Conservation (phyloP, 768 basidiomycete genomes). For the Kwoniella sp. region DNA sequence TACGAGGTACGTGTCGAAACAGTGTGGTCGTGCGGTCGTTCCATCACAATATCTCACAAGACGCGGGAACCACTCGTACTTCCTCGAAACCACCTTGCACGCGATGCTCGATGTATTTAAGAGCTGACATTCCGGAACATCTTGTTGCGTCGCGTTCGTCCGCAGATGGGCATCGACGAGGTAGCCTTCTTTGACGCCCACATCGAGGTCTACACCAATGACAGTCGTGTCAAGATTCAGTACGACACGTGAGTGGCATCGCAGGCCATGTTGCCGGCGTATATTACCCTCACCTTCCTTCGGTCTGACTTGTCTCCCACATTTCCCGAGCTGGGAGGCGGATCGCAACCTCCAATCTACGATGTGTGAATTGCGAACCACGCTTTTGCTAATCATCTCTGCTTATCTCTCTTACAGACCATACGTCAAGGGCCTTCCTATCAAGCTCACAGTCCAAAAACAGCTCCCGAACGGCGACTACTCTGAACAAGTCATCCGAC, state of each 20-base stretch:
- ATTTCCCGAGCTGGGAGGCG: too few species aligned
- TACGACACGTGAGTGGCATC: conserved; percentile 35
- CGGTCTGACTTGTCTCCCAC: neutral
- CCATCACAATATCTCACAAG: conserved; percentile 1
- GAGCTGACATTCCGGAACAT: too few species aligned
- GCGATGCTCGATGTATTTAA: too few species aligned
- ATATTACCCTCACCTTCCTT: neutral
- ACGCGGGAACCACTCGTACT: too few species aligned
- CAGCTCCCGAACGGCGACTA: conserved; percentile 33
- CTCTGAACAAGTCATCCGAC: conserved; percentile 41
- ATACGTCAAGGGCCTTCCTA: conserved; percentile 53
- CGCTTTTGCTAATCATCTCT: neutral
- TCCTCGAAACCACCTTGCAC: too few species aligned
- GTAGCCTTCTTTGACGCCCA: conserved; percentile 52
- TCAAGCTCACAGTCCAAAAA: conserved; percentile 36
- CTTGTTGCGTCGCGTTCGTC: neutral
- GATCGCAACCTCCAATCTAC: too few species aligned
- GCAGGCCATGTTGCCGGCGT: neutral
- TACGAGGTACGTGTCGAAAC: conserved; percentile 52
- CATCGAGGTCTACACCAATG: conserved; percentile 50
- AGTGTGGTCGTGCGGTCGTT: neutral
- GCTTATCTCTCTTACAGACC: conserved; percentile 24
- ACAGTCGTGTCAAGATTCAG: conserved; percentile 41
- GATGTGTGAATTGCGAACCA: too few species aligned
- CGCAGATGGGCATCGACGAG: conserved; percentile 43